These are phyloP conservation scores for Rehmannia glutinosa DNA, from an alignment of 257 asterid species.

Conservation along the genomic window DNA sequence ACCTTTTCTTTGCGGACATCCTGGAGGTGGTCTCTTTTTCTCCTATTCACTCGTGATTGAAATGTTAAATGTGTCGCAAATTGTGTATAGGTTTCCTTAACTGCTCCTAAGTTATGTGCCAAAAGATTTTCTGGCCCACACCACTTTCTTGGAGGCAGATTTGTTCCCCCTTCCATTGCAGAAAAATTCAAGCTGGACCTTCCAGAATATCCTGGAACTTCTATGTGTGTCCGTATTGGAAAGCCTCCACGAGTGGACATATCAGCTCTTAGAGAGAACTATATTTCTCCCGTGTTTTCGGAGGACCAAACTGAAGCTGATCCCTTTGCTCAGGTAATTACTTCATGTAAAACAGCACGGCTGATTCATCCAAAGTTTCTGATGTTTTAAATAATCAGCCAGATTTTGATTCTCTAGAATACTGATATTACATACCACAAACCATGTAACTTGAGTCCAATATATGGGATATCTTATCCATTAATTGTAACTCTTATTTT, in stretches of 20 bases:
- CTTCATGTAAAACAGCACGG: constrained; percentile 12
- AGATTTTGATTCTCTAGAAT: not conserved
- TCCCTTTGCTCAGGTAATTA: constrained; percentile 87
- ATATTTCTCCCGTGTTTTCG: constrained; percentile 82
- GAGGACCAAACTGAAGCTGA: constrained; percentile 76
- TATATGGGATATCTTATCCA: not conserved
- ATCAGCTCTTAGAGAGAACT: constrained; percentile 86
- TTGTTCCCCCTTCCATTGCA: constrained; percentile 75
- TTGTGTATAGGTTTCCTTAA: constrained; percentile 71
- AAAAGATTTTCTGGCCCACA: constrained; percentile 78
- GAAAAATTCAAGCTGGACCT: constrained; percentile 73
- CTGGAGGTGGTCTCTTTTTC: constrained; percentile 11
- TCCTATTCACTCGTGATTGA: constrained; percentile 4
- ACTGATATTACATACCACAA: not conserved
- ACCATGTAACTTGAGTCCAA: not conserved
- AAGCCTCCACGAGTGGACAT: constrained; percentile 85
- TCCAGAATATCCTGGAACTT: constrained; percentile 81
- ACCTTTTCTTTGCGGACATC: not conserved
- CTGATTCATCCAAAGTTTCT: constrained; percentile 13
- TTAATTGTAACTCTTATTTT: too few relatives aligned
- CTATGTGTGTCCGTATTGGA: constrained; percentile 90
- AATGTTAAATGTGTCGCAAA: constrained; percentile 10
- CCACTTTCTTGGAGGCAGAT: constrained; percentile 98
- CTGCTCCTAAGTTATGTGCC: constrained; percentile 96
- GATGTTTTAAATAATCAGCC: constrained; percentile 1